These are phyloP conservation scores for Yarrowia bubula DNA, from an alignment of 805 yeast genomes.

Conservation along the genomic window DNA sequence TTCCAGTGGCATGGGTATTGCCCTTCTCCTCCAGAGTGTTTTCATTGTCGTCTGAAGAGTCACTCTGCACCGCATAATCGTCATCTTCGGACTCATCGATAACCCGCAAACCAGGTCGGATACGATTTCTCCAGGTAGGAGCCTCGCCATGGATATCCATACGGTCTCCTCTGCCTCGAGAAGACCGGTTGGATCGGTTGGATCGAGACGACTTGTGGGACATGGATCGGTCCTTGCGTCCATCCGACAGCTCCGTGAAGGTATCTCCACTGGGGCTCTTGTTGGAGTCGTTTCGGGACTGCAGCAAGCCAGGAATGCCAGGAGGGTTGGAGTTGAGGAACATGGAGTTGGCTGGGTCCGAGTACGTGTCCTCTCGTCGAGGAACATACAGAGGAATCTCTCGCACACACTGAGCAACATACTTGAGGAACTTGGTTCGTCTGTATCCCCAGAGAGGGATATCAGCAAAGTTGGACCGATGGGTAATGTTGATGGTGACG, in stretches of 20 bases:
- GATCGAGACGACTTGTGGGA: neutral
- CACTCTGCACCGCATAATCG: constrained; percentile 10
- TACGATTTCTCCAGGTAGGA: constrained; percentile 20
- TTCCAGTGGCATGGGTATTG: neutral
- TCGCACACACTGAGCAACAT: constrained; percentile 37
- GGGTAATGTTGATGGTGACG: constrained; percentile 36
- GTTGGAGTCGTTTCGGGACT: neutral
- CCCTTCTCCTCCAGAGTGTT: constrained; percentile 12
- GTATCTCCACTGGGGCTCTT: constrained; percentile 13
- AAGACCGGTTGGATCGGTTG: neutral
- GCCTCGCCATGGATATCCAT: neutral
- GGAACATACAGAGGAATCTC: constrained; percentile 41
- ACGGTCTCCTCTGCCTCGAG: neutral
- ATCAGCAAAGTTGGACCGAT: constrained; percentile 40
- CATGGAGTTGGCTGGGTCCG: constrained; percentile 40
- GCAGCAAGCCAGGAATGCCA: constrained; percentile 7
- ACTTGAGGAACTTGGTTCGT: constrained; percentile 37
- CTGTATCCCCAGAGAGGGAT: constrained; percentile 36
- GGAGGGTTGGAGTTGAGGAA: constrained; percentile 24
- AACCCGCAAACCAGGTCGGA: constrained; percentile 25
- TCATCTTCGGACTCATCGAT: constrained; percentile 8
- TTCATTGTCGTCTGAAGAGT: neutral
- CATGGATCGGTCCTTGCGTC: neutral
- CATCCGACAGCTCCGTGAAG: neutral
- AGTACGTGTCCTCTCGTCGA: constrained; percentile 38